phyloP scores from a whole-genome alignment of 192 early-diverging fungal genomes.

The Linnemannia exigua region DNA sequence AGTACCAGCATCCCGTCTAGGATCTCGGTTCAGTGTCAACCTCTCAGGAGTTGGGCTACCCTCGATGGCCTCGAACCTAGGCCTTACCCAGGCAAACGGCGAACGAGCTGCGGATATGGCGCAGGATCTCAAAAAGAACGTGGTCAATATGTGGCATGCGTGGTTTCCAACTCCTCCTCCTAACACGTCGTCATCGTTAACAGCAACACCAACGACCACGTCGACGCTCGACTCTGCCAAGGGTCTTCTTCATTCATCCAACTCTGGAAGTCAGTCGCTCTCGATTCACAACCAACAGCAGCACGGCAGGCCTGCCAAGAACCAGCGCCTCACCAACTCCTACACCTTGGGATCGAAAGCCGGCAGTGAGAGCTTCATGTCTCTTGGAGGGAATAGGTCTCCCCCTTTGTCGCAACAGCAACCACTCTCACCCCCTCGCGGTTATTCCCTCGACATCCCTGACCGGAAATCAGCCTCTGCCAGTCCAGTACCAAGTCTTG shows the following conservation, averaged over 20 bases:
- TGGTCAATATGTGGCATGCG: slow-evolving; percentile 55
- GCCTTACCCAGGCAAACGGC: slow-evolving; percentile 51
- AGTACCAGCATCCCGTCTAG: slow-evolving; percentile 15
- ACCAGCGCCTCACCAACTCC: slow-evolving; percentile 35
- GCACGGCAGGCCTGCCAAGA: slow-evolving; percentile 17
- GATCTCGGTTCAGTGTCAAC: slow-evolving; percentile 43
- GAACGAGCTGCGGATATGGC: slow-evolving; percentile 58
- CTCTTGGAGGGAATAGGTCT: slow-evolving; percentile 12
- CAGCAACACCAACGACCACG: slow-evolving; percentile 21
- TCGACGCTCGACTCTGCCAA: neutral
- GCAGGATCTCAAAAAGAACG: slow-evolving; percentile 50
- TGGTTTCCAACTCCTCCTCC: slow-evolving; percentile 36
- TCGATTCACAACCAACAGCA: slow-evolving; percentile 30
- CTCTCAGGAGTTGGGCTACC: slow-evolving; percentile 46
- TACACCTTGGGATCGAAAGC: slow-evolving; percentile 34
- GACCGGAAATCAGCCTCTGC: neutral
- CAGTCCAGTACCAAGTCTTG: neutral
- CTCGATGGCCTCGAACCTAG: slow-evolving; percentile 45
- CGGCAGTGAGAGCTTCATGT: neutral
- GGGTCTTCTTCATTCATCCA: slow-evolving; percentile 6
- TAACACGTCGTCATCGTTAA: slow-evolving; percentile 10
- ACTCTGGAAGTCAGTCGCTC: slow-evolving; percentile 45
- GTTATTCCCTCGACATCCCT: slow-evolving; percentile 21
- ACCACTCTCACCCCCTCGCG: neutral
- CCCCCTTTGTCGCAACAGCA: slow-evolving; percentile 5